A percentile compares a stretch with the other conserved stretches of the same genome.
Conservation (phyloP, 169 alveolate species). For the Blepharisma undulans region DNA sequence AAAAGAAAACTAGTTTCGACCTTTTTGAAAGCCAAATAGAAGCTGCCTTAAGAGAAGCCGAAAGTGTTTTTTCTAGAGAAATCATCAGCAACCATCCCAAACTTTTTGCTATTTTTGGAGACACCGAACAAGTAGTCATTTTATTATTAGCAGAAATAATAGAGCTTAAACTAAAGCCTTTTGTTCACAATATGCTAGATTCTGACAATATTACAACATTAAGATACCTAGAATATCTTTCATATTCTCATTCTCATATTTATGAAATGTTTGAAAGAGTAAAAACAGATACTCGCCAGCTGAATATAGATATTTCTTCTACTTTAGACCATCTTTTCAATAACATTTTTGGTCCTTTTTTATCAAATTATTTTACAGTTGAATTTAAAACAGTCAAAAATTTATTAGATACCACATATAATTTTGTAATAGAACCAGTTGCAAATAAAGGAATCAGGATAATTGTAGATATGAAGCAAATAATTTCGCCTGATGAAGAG, state of each 20-base stretch:
- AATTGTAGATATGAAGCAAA: background rate
- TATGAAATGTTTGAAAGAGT: background rate
- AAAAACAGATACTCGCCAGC: background rate
- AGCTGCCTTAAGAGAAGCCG: background rate
- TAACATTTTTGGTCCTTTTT: constrained; percentile 22
- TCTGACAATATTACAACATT: background rate
- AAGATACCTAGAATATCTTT: constrained; percentile 1
- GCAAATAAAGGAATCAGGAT: background rate
- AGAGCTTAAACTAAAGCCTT: constrained; percentile 19
- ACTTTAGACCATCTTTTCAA: constrained; percentile 8
- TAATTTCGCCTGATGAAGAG: background rate
- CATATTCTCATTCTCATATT: background rate
- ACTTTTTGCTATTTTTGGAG: background rate
- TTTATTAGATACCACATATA: background rate
- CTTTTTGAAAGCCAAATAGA: background rate
- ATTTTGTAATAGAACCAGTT: constrained; percentile 3
- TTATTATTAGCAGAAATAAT: background rate
- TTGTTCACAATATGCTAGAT: constrained; percentile 11
- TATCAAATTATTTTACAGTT: constrained; percentile 21
- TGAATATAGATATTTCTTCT: background rate
- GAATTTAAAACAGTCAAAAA: constrained; percentile 1
- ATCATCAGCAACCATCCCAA: background rate
- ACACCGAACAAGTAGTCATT: background rate
- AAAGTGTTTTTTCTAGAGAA: background rate
- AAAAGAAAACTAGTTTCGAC: background rate